phyloP scores from a whole-genome alignment of 257 asterid species.

The Thymus quinquecostatus region DNA sequence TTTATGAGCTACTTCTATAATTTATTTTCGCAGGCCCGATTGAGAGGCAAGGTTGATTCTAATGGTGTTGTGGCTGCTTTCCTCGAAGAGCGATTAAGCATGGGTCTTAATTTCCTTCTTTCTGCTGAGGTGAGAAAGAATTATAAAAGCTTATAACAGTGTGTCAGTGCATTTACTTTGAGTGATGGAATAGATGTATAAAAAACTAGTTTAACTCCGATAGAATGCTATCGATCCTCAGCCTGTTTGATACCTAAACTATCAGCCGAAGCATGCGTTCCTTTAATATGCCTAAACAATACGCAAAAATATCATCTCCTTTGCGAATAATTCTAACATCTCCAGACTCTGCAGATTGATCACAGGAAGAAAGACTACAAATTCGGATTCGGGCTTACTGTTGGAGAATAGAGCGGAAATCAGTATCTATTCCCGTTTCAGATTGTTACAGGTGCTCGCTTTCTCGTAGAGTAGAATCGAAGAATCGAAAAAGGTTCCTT shows the following conservation, averaged over 20 bases:
- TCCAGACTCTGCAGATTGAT: constrained; percentile 53
- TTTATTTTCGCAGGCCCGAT: constrained; percentile 67
- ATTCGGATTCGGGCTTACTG: constrained; percentile 82
- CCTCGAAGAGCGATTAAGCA: constrained; percentile 80
- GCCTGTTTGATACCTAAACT: too few species aligned
- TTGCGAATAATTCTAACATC: constrained; percentile 1
- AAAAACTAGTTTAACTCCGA: too few species aligned
- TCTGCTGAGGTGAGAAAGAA: constrained; percentile 81
- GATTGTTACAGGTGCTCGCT: constrained; percentile 28
- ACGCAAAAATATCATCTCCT: neutral
- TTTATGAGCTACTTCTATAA: constrained; percentile 3
- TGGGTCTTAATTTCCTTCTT: constrained; percentile 90
- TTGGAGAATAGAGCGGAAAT: constrained; percentile 65
- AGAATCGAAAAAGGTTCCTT: constrained; percentile 38
- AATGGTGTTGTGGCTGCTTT: constrained; percentile 72
- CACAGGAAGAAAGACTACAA: constrained; percentile 87
- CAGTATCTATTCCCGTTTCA: constrained; percentile 15
- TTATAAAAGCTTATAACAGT: constrained; percentile 8
- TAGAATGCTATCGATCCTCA: too few species aligned
- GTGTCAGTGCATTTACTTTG: too few species aligned
- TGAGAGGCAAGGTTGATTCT: constrained; percentile 92
- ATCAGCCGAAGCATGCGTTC: too few species aligned
- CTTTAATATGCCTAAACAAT: neutral
- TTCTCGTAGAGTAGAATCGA: constrained; percentile 29
- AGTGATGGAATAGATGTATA: too few species aligned